Evolutionary conservation across 1,284 basidiomycete genomes (phyloP).

Genomic region (Leccinum solheimii): DNA sequence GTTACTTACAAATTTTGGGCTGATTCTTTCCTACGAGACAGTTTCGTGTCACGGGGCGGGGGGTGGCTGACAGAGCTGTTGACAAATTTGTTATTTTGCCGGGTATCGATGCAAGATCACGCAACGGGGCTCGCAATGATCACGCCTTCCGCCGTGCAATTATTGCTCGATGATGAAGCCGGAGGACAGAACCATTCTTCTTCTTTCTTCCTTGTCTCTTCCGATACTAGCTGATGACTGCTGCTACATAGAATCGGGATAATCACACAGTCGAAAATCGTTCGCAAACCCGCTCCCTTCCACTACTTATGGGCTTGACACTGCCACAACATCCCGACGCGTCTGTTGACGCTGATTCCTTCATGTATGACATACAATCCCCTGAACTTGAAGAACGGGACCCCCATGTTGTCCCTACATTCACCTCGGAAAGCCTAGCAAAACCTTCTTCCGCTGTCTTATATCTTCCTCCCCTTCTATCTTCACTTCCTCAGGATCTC

Average conservation of each 20-base stretch:
- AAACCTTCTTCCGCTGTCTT: slow-evolving; percentile 54
- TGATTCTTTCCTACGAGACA: too few species aligned
- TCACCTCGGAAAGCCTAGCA: slow-evolving; percentile 42
- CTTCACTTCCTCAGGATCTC: slow-evolving; percentile 57
- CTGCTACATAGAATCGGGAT: slow-evolving; percentile 10
- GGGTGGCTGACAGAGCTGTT: background rate
- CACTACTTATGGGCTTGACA: slow-evolving; percentile 30
- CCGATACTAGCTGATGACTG: background rate
- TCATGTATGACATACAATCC: background rate
- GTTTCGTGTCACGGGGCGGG: background rate
- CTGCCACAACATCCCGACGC: slow-evolving; percentile 35
- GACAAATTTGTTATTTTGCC: slow-evolving; percentile 11
- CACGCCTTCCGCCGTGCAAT: slow-evolving; percentile 15
- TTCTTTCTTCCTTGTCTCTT: background rate
- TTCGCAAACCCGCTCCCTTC: slow-evolving; percentile 3
- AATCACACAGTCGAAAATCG: slow-evolving; percentile 2
- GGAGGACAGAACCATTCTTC: background rate
- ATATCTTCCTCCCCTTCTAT: slow-evolving; percentile 80
- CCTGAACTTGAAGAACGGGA: slow-evolving; percentile 34
- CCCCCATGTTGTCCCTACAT: slow-evolving; percentile 62
- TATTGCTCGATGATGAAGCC: background rate
- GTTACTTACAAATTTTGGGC: background rate
- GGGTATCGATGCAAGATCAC: slow-evolving; percentile 34
- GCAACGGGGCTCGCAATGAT: slow-evolving; percentile 23
- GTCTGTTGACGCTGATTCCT: slow-evolving; percentile 1